phyloP scores from a whole-genome alignment of 78 protist species.

The Protostelium mycophagum region DNA sequence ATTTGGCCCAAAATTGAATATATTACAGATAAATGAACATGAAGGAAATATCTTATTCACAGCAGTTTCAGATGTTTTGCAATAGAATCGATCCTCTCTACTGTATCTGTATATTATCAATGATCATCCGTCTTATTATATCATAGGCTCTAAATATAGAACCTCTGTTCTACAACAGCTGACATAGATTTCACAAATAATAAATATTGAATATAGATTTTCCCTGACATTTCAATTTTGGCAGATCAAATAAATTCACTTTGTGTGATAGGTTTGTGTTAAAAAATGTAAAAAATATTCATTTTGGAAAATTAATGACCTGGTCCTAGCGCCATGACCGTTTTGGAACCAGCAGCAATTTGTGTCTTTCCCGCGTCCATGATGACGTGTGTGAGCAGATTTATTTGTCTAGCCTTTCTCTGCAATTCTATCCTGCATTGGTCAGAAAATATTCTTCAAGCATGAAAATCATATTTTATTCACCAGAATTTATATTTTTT shows the following conservation, averaged over 20 bases:
- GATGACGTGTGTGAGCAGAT: constrained; percentile 16
- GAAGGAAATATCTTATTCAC: background rate
- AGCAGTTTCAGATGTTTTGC: background rate
- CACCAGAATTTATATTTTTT: no score
- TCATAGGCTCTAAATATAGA: no score
- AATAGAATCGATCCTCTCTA: background rate
- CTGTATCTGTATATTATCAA: background rate
- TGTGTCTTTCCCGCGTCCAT: constrained; percentile 74
- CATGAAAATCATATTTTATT: no score
- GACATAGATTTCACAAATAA: no score
- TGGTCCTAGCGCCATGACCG: constrained; percentile 68
- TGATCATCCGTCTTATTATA: background rate
- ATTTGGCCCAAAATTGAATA: no score
- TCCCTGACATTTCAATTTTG: no score
- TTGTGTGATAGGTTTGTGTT: no score
- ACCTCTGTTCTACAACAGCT: no score
- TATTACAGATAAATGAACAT: no score
- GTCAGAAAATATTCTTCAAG: background rate
- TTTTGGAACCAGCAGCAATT: constrained; percentile 40
- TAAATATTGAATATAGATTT: no score
- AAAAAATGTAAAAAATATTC: background rate
- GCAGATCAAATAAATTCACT: no score
- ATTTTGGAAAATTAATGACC: background rate
- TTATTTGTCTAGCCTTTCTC: background rate
- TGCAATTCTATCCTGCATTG: background rate